Evolutionary conservation across 306 rosid genomes (phyloP).

Genomic region (Dalbergia oliveri): DNA sequence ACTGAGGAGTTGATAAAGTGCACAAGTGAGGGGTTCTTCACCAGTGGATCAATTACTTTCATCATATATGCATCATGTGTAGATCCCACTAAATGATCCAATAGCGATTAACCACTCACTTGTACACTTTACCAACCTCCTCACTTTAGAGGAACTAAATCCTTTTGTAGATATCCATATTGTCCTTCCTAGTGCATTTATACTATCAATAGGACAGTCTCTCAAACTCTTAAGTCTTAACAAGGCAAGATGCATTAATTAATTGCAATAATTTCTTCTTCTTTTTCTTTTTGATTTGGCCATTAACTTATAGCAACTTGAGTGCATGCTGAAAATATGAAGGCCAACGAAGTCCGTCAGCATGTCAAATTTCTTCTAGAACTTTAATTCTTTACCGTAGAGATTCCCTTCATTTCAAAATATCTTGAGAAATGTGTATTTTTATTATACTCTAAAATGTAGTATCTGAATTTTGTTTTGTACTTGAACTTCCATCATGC

Average conservation of each 20-base stretch:
- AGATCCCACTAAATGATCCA: too few relatives aligned
- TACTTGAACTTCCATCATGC: not conserved
- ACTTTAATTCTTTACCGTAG: not conserved
- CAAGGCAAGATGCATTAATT: not conserved
- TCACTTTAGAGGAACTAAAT: too few relatives aligned
- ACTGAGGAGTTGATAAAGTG: too few relatives aligned
- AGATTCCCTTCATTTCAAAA: constrained; percentile 3
- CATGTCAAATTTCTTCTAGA: constrained; percentile 2
- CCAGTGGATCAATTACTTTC: too few relatives aligned
- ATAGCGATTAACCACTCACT: too few relatives aligned
- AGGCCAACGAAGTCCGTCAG: not conserved
- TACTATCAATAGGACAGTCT: too few relatives aligned
- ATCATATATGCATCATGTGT: too few relatives aligned
- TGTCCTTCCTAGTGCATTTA: not conserved
- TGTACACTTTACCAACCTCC: too few relatives aligned
- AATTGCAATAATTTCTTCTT: not conserved
- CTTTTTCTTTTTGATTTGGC: not conserved
- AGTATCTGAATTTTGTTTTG: not conserved
- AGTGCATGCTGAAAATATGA: not conserved
- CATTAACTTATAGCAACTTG: not conserved
- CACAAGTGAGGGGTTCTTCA: too few relatives aligned
- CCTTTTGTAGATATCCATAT: constrained; percentile 14
- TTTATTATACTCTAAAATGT: not conserved
- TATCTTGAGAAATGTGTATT: not conserved
- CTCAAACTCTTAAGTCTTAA: too few relatives aligned